Percentiles rank a stretch among this genome's conserved stretches.
Conservation (phyloP, 169 alveolate species). For the Cyclospora cayetanensis region DNA sequence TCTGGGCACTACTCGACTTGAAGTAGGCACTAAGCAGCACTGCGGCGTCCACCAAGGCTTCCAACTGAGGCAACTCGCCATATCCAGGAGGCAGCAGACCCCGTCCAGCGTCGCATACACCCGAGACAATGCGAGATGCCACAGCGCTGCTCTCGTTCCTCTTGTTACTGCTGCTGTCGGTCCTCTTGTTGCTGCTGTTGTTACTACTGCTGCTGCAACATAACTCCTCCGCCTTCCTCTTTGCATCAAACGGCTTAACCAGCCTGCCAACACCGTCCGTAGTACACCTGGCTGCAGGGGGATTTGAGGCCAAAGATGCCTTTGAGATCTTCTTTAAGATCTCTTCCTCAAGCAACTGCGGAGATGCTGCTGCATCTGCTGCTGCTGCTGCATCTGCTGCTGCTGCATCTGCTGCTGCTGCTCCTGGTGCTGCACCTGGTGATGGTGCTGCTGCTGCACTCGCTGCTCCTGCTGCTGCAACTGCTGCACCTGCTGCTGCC, state of each 20-base stretch:
- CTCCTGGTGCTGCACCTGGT: not conserved
- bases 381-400: not conserved
- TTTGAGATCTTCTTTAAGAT: no score
- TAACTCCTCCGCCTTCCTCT: not conserved
- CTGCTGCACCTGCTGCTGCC: not conserved
- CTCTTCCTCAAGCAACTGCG: no score
- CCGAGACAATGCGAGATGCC: not conserved
- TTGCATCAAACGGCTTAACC: not conserved
- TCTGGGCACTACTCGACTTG: not conserved
- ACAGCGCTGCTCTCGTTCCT: not conserved
- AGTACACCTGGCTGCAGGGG: no score
- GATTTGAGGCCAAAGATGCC: no score
- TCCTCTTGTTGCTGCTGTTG: not conserved
- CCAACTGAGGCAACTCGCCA: slow-evolving; percentile 28
- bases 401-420: not conserved
- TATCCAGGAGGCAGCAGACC: slow-evolving; percentile 27
- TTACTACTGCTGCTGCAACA: not conserved
- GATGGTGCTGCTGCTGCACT: not conserved
- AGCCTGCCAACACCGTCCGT: not conserved
- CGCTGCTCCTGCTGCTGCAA: not conserved
- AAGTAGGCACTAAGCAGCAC: slow-evolving; percentile 23
- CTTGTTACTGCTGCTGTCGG: not conserved
- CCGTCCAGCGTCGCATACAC: not conserved
- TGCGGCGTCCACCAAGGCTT: slow-evolving; percentile 29
- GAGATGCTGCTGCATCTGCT: no score